These are phyloP conservation scores for Blumeriella jaapii DNA, from an alignment of 2,329 filamentous ascomycete species.

Conservation along the genomic window DNA sequence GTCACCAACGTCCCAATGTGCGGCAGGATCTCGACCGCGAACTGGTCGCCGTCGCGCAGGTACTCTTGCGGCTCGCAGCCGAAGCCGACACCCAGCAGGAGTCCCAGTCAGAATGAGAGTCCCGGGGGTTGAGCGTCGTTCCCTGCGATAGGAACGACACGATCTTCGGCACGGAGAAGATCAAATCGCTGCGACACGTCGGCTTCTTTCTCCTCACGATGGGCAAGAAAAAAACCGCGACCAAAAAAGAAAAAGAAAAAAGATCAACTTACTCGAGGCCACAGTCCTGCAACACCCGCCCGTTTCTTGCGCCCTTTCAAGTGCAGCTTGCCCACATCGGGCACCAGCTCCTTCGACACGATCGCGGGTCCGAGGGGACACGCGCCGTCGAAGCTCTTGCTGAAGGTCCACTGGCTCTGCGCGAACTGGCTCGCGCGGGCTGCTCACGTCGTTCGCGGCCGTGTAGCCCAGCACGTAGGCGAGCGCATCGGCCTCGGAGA, in stretches of 20 bases:
- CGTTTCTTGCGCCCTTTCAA: constrained; percentile 39
- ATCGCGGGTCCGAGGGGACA: constrained; percentile 40
- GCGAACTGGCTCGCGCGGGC: constrained; percentile 38
- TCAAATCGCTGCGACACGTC: constrained; percentile 30
- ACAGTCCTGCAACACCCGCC: constrained; percentile 37
- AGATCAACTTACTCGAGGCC: constrained; percentile 28
- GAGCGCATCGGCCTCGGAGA: constrained; percentile 35
- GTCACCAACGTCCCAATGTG: constrained; percentile 38
- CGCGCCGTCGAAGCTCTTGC: constrained; percentile 38
- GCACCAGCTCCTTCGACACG: constrained; percentile 33
- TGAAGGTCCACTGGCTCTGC: constrained; percentile 38
- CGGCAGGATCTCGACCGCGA: constrained; percentile 37
- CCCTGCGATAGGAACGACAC: constrained; percentile 31
- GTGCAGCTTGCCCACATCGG: constrained; percentile 31
- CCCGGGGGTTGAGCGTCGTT: constrained; percentile 33
- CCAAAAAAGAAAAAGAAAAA: no score
- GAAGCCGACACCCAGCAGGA: constrained; percentile 29
- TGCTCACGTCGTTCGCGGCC: constrained; percentile 43
- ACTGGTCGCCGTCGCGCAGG: constrained; percentile 35
- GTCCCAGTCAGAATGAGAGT: constrained; percentile 37
- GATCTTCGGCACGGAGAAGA: constrained; percentile 36
- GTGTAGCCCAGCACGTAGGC: constrained; percentile 45
- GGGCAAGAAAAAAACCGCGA: no score
- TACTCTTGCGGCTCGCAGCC: constrained; percentile 30
- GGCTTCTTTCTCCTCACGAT: constrained; percentile 3